A percentile compares a stretch with the other conserved stretches of the same genome.
Evolutionary conservation across 1,284 basidiomycete genomes (phyloP).

Genomic region (Fomes fomentarius): DNA sequence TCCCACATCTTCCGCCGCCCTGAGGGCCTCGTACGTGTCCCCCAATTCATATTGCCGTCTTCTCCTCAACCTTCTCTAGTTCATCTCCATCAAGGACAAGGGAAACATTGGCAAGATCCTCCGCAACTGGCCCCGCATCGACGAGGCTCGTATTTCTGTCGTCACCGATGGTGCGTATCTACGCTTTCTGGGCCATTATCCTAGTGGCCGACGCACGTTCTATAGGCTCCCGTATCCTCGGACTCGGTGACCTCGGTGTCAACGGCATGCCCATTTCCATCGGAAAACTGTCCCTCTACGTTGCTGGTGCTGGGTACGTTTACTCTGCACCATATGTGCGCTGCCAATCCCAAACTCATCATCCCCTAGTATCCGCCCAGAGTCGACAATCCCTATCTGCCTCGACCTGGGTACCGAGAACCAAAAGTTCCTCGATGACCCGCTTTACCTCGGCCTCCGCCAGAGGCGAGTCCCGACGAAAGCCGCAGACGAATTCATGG

Average conservation of each 20-base stretch:
- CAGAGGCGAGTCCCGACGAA: conserved; percentile 68
- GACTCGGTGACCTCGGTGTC: conserved; percentile 87
- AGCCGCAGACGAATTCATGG: conserved; percentile 84
- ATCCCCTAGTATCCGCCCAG: conserved; percentile 73
- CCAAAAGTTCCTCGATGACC: conserved; percentile 81
- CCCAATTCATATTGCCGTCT: conserved; percentile 12
- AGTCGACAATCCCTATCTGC: conserved; percentile 85
- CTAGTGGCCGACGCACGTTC: conserved; percentile 4
- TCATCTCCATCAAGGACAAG: conserved; percentile 87
- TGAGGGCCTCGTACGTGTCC: conserved; percentile 67
- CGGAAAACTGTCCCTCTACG: conserved; percentile 91
- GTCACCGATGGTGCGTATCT: conserved; percentile 78
- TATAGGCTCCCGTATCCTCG: conserved; percentile 85
- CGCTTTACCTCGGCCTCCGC: conserved; percentile 87
- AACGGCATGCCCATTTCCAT: conserved; percentile 94
- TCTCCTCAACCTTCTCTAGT: conserved; percentile 46
- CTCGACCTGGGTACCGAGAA: conserved; percentile 91
- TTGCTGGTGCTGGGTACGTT: conserved; percentile 81
- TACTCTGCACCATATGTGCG: not conserved
- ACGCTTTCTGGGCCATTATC: not conserved
- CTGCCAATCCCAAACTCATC: not conserved
- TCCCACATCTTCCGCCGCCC: conserved; percentile 82
- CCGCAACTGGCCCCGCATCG: conserved; percentile 74
- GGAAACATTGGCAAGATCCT: conserved; percentile 75
- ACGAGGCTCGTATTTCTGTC: conserved; percentile 81